Base-by-base conservation (phyloP, 1,284 basidiomycete genomes). In the Amylostereum areolatum region DNA sequence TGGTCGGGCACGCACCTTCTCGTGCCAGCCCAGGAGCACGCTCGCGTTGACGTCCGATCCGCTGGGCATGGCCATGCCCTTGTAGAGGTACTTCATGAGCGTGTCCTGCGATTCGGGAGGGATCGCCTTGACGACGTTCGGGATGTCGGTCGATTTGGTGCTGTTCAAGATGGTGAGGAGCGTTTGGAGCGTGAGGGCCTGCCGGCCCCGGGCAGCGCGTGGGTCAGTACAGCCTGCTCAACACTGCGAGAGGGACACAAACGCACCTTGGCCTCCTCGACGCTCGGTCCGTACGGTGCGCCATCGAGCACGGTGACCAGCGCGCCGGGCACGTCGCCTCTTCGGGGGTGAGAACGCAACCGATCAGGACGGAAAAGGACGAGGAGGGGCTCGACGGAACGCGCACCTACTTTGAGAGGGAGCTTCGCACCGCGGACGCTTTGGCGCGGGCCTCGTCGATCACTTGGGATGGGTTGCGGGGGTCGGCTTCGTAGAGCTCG, bases 81-180 rank as follows among this genome's bases (percentile, higher is more conserved):
- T 99, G 82, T 99, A 99, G 27, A 99, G 72, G 64, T 97, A 99
- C 66, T 97, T 97, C 96, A 98, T 99, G 50, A 98, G 75, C 33
- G 85, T 90, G 62, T 97, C 96, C 60, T 97, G 92, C 55, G 89
- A 77, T 43, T 92, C 85, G 53, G 82, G 78, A 5, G 83, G 80
- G 37, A 98, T 78, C 1, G 77, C 66, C 62, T 86, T 88, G 62
- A 98, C 74, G 40, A 90, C 82, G 29, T 69, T 70, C 1, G 88
- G 73, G 51, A 99, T 95, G 56, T 98, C 96, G 5, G 90, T 77
- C 3, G 93, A 78, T 64, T 96, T 93, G 10, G 95, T 97, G 51
- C 91, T 94, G 71, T 97, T 97, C 55, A 99, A 80, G 55, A 98
- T 93, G 3, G 92, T 88, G 32, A 97, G 78, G n/a, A 99, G 75